Base-by-base conservation (phyloP, 2,329 filamentous ascomycete species). In the Microcyclospora tardicrescens region DNA sequence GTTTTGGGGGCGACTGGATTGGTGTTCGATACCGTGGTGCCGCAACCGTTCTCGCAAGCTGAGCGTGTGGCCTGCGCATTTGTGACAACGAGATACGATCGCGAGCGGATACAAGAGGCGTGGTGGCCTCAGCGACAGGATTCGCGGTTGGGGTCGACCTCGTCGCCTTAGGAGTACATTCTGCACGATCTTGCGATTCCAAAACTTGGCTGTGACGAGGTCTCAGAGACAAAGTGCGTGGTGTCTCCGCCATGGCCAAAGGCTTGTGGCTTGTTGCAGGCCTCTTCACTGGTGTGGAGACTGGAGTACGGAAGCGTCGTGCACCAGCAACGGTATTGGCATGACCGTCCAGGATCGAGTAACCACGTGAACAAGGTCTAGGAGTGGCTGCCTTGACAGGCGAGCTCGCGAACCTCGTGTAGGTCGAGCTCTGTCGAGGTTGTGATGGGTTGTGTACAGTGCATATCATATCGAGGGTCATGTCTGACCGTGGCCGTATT, bases 21-120 rank as follows among this genome's bases (percentile, higher is more conserved):
- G 53, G 53, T 2, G 51, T 58, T 14, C 40, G 46, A 38, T 56
- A 57, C 11, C 51, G 49, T 24, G 48, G 36, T 16, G 50, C 48
- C 35, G 49, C 46, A 10, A 49, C 49, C 28, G 55, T 57, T 16
- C 42, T 45, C 10, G 54, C 46, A 37, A 53, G 19, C 19, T 24
- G 19, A 24, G 19, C 19, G 19, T 24, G 19, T 24, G 19, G 19
- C 43, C 34, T 46, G 41, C 13, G 40, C 40, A 29, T 8, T 24
- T 24, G 19, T 24, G 19, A 24, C n/a, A n/a, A n/a, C 19, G 19
- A 24, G 19, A 24, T 4, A 24, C 19, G 19, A 24, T 24, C 19
- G 19, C 19, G 19, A 24, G 19, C 19, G 8, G 19, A 24, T 24
- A 8, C 19, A 24, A 24, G 19, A 24, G 19, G 19, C 19, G 19